Evolutionary conservation across 2,329 filamentous ascomycete genomes (phyloP).

Genomic region (Blumeriella jaapii): DNA sequence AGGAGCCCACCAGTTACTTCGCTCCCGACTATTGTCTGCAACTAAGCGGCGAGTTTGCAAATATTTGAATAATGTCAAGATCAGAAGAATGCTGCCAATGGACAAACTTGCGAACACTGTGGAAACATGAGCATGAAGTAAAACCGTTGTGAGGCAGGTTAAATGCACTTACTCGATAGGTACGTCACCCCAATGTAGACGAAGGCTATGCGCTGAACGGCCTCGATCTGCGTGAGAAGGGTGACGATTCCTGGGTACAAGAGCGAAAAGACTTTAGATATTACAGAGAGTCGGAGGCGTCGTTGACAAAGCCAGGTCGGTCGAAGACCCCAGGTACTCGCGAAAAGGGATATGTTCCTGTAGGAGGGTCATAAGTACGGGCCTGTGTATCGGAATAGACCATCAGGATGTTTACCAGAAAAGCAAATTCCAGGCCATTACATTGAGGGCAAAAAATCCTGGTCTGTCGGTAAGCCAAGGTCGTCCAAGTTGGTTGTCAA

Average conservation of each 20-base stretch:
- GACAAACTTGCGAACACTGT: constrained; percentile 33
- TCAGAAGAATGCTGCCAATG: constrained; percentile 28
- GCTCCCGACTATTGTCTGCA: constrained; percentile 22
- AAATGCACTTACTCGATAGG: constrained; percentile 27
- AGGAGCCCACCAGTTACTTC: constrained; percentile 22
- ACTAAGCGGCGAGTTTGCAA: constrained; percentile 29
- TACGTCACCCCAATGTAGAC: constrained; percentile 30
- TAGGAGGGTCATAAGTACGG: too few species aligned
- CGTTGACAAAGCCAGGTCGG: constrained; percentile 22
- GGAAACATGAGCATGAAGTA: neutral
- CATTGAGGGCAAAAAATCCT: constrained; percentile 41
- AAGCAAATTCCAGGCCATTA: constrained; percentile 35
- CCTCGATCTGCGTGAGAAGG: constrained; percentile 24
- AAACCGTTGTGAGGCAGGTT: neutral
- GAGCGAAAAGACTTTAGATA: constrained; percentile 29
- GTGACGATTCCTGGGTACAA: constrained; percentile 29
- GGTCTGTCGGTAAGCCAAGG: constrained; percentile 1
- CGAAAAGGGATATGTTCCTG: constrained; percentile 31
- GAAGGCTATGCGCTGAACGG: constrained; percentile 22
- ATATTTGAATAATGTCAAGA: constrained; percentile 33
- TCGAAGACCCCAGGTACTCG: constrained; percentile 27
- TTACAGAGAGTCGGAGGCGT: constrained; percentile 19
- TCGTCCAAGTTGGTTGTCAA: constrained; percentile 1
- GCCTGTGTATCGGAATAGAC: constrained; percentile 2
- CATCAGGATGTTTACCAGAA: constrained; percentile 31